Conservation (phyloP, 495 filamentous ascomycete genomes). For the Trichoderma reesei region DNA sequence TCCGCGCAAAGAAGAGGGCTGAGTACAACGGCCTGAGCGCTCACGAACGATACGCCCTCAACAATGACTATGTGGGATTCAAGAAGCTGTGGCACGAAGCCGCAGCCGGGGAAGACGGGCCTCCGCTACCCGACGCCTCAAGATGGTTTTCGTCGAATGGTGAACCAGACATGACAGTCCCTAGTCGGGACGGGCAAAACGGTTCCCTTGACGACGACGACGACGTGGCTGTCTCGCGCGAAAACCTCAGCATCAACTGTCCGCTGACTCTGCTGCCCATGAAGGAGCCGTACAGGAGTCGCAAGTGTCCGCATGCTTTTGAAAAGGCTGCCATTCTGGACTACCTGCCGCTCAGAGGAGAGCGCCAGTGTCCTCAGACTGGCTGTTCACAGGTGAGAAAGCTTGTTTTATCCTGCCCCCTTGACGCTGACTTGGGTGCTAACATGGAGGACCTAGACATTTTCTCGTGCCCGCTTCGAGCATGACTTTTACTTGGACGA, state of each 20-base stretch:
- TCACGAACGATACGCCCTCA: constrained; percentile 51
- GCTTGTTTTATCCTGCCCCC: background rate
- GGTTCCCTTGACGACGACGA: constrained; percentile 27
- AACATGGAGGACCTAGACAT: constrained; percentile 16
- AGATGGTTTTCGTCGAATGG: constrained; percentile 61
- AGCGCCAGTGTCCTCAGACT: constrained; percentile 31
- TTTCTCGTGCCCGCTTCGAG: constrained; percentile 16
- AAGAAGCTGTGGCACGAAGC: constrained; percentile 70
- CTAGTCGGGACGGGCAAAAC: constrained; percentile 11
- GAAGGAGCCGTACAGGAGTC: constrained; percentile 62
- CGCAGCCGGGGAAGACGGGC: constrained; percentile 52
- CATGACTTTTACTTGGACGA: constrained; percentile 28
- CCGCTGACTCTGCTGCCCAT: constrained; percentile 70
- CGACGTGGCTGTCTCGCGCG: constrained; percentile 63
- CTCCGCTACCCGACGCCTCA: constrained; percentile 55
- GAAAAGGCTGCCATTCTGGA: constrained; percentile 61
- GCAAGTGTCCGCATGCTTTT: constrained; percentile 74
- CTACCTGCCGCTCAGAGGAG: constrained; percentile 42
- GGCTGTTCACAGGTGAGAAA: constrained; percentile 33
- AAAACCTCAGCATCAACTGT: constrained; percentile 63
- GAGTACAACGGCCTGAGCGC: constrained; percentile 32
- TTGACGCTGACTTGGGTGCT: background rate
- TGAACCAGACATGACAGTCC: constrained; percentile 23
- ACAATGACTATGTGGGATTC: constrained; percentile 75
- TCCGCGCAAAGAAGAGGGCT: constrained; percentile 15